phyloP scores from a whole-genome alignment of 768 basidiomycete genomes.

The Mycena metata region DNA sequence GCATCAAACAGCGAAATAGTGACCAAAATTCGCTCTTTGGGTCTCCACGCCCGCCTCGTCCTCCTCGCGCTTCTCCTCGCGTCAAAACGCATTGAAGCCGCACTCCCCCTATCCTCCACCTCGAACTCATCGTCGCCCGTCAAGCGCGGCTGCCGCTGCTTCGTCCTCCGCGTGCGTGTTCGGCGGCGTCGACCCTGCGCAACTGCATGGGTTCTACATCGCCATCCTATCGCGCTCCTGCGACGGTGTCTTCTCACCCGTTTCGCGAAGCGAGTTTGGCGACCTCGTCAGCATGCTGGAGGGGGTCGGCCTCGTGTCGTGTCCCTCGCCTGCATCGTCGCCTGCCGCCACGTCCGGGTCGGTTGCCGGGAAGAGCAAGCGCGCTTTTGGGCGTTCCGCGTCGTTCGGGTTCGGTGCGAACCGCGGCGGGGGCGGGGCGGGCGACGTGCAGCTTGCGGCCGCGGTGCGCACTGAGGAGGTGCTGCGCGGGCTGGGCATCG shows the following conservation, averaged over 20 bases:
- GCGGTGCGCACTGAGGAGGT: constrained; percentile 78
- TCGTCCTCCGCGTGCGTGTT: constrained; percentile 46
- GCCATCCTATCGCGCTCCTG: constrained; percentile 69
- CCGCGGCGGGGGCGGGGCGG: constrained; percentile 49
- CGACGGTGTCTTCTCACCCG: constrained; percentile 68
- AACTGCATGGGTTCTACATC: constrained; percentile 75
- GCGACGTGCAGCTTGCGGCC: constrained; percentile 69
- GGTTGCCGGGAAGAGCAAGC: constrained; percentile 63
- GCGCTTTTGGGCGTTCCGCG: constrained; percentile 66
- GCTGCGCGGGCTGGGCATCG: constrained; percentile 75
- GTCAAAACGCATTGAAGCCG: constrained; percentile 70
- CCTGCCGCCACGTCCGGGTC: constrained; percentile 44
- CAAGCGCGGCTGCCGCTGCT: constrained; percentile 63
- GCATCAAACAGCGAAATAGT: constrained; percentile 69
- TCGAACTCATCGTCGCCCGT: constrained; percentile 56
- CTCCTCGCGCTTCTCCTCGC: constrained; percentile 76
- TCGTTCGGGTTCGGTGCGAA: constrained; percentile 65
- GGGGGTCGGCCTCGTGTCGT: constrained; percentile 72
- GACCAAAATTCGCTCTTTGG: constrained; percentile 75
- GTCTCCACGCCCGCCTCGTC: constrained; percentile 80
- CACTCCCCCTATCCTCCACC: constrained; percentile 64
- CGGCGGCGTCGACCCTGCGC: constrained; percentile 67
- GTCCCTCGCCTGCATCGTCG: constrained; percentile 52
- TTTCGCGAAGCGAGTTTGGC: constrained; percentile 81
- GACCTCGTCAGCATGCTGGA: constrained; percentile 82